Evolutionary conservation across 2,329 filamentous ascomycete species (phyloP), one percentile per base, ranked within the genome.

Genomic region (Rosellinia necatrix): DNA sequence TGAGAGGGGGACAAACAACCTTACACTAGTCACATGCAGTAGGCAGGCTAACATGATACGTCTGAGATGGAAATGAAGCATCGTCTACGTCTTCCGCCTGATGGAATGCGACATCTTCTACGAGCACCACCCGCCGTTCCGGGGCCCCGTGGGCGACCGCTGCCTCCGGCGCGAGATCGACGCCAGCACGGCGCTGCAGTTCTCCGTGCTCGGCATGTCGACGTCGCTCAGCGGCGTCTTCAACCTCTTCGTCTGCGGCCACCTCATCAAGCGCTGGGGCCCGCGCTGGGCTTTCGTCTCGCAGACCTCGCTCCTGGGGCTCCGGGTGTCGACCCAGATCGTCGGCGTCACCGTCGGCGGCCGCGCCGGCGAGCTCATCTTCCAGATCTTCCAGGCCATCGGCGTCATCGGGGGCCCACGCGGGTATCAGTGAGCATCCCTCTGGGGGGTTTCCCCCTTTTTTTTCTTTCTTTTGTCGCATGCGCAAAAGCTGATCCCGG

Each of bases 51-150:
- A 27, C 5, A 40, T 21, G 10, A 40, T n/a, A 21, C 19, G 5
- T 13, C 4, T 24, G n/a, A 7, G 21, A 8, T n/a, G 22, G 6
- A 5, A n/a, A 25, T 15, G 9, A 49, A 76, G 78, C 3, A 71
- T 81, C 4, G 73, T 88, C 41, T 88, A 87, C 69, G 84, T 87
- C 21, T 89, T 90, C 64, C 84, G 85, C 54, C 68, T 88, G 1
- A 90, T 90, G 86, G 85, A 84, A 46, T 91, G 88, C 71, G 84
- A 90, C 51, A 79, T 81, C 48, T 91, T 85, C 68, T 91, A 90
- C 71, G 74, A 78, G 30, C 74, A 75, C 2, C 81, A 89, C 64
- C 77, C 81, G 10, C 76, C 79, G 0, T 81, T 74, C 46, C 63
- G 72, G 8, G 78, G 76, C 1, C 64, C 70, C 3, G 75, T 76